Base-by-base conservation (phyloP, 1,139 yeast species). In the Geotrichum cucujoidarum region DNA sequence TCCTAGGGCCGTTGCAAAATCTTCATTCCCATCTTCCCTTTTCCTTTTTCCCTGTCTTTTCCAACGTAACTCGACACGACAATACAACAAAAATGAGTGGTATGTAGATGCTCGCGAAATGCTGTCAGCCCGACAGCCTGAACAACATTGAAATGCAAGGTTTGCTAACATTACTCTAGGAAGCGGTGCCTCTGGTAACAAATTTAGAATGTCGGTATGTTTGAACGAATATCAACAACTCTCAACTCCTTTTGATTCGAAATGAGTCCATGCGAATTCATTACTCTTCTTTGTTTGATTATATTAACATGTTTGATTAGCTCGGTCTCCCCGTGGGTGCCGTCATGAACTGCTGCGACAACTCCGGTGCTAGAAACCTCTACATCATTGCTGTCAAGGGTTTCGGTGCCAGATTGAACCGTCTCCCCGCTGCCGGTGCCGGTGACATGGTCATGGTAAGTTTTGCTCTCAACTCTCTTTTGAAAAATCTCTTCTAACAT, bases 281-380 rank as follows among this genome's bases (percentile, higher is more conserved):
- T n/a, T n/a, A n/a, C n/a, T 18, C 16, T 24, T 43, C 29, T 17
- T 7, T 31, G 24, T 18, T 6, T 13, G 27, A 34, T 8, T 30
- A 30, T 16, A 18, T 40, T 24, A 3, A 2, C 13, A 5, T 33
- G 14, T 17, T 43, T n/a, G 17, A 22, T 11, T 41, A 50, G 87
- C 89, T 94, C 80, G 99, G 95, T 83, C 87, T 94, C 75, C 99
- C 99, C 78, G 85, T 81, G 68, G 98, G 98, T 78, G 99, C 99
- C 77, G 89, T 94, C 76, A 84, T 94, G 81, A 94, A 94, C 89
- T 94, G 99, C 82, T 92, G 95, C 77, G 99, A 94, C 77, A 94
- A 94, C 95, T 80, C 95, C 68, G 99, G 99, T 82, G 99, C 98
- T 70, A 90, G 97, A 83, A 92, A 90, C 88, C 84, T 94, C 72